Percentiles rank a stretch among this genome's conserved stretches.
phyloP scores from a whole-genome alignment of 129 eudicot genomes.

The Saussurea involucrata region DNA sequence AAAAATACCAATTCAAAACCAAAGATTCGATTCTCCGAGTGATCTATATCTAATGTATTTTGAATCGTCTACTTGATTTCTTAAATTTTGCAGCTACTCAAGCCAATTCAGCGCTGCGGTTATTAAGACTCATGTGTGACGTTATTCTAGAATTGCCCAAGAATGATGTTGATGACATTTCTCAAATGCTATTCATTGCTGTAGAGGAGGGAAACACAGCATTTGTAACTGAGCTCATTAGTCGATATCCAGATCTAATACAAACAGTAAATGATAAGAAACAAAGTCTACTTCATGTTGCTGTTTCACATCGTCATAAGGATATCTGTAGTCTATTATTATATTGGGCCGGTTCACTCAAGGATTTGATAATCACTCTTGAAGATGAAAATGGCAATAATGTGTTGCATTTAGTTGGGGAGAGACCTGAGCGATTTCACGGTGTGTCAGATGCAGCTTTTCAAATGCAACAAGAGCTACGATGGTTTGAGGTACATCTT shows the following conservation, averaged over 20 bases:
- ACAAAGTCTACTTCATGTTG: slow-evolving; percentile 21
- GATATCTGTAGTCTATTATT: slow-evolving; percentile 11
- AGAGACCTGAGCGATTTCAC: not conserved
- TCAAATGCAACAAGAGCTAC: slow-evolving; percentile 27
- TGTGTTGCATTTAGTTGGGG: not conserved
- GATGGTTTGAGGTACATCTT: slow-evolving; percentile 32
- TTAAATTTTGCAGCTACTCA: not conserved
- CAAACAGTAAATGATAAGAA: slow-evolving; percentile 6
- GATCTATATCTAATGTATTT: not conserved
- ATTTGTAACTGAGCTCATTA: slow-evolving; percentile 8
- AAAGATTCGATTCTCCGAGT: not conserved
- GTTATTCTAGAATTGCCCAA: slow-evolving; percentile 1
- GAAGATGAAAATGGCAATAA: slow-evolving; percentile 10
- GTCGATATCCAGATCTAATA: slow-evolving; percentile 10
- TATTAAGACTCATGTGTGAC: not conserved
- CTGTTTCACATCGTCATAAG: slow-evolving; percentile 17
- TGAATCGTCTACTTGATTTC: not conserved
- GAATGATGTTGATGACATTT: slow-evolving; percentile 12
- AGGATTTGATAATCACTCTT: not conserved
- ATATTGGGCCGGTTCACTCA: slow-evolving; percentile 5
- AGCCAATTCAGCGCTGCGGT: not conserved
- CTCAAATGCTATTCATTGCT: slow-evolving; percentile 28
- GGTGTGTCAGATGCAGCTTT: slow-evolving; percentile 14
- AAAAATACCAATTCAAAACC: not conserved
- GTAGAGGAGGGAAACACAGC: slow-evolving; percentile 25